Evolutionary conservation across 805 yeast species (phyloP), one percentile per base, ranked within the genome.

Genomic region (Dipodascus albidus): DNA sequence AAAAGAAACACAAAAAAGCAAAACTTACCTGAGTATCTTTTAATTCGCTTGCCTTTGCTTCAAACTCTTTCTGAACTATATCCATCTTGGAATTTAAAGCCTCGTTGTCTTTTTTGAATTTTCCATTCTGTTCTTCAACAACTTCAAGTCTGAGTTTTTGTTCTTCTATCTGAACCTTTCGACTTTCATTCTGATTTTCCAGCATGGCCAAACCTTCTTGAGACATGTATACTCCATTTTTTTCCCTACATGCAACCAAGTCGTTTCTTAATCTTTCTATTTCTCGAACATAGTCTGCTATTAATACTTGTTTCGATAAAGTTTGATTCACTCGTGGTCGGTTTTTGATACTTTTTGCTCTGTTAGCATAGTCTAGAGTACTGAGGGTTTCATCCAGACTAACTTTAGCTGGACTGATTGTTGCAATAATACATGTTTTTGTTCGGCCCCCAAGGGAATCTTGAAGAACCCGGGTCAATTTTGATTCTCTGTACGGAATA

Each of bases 401-500:
- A 27, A 79, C 73, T 55, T 77, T 77, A 0, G 95, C 95, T 0
- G 96, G 95, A 6, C 95, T 86, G 1, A 89, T 76, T 0, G 96
- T 89, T 1, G 96, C 95, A 23, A 89, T 85, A 54, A 89, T 74
- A 33, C 90, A 83, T 0, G 97, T 89, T 62, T 86, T 85, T 0
- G 96, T 88, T 53, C 81, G 76, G 1, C 96, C 96, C 1, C 97
- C 97, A 2, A 90, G 71, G 0, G 91, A 85, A 61, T 86, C 95
- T 61, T 87, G 93, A 42, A 87, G 71, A 19, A 87, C 68, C 58
- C 89, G 74, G 0, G 96, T 87, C 56, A 87, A 74, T 67, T 87
- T 87, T 0, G 93, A 85, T 59, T 87, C 95, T 58, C 95, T 64
- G 64, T 88, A 89, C 0, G 98, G 97, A 31, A 91, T 80, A 65